phyloP scores from a whole-genome alignment of 208 protist species.

The Leishmania guyanensis region DNA sequence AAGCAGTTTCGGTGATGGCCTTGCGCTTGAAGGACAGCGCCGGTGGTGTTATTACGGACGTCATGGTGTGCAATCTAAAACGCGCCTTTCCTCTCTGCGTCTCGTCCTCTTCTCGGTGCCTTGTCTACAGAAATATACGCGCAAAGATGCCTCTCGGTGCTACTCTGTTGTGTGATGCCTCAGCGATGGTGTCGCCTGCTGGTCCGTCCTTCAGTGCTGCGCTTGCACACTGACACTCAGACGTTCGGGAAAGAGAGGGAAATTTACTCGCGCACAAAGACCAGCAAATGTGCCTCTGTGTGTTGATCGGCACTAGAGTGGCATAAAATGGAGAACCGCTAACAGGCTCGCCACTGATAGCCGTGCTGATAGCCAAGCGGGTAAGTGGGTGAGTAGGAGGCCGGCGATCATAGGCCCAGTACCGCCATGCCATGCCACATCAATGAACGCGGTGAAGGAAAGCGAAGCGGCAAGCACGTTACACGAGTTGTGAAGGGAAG shows the following conservation, averaged over 20 bases:
- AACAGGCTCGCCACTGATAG: background rate
- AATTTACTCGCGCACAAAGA: background rate
- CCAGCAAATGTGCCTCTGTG: background rate
- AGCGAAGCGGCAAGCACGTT: background rate
- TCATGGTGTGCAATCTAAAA: background rate
- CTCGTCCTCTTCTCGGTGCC: background rate
- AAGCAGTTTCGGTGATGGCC: slow-evolving; percentile 42
- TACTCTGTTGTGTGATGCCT: background rate
- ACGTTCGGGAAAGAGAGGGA: no score
- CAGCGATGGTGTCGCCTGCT: background rate
- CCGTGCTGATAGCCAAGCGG: background rate
- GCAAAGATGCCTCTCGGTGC: background rate
- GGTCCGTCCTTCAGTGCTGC: background rate
- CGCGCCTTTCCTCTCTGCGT: background rate
- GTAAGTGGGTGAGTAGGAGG: background rate
- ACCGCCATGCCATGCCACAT: background rate
- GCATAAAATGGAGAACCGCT: background rate
- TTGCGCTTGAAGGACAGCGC: slow-evolving; percentile 35
- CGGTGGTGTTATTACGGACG: slow-evolving; percentile 2
- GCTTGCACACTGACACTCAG: background rate
- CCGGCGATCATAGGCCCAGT: background rate
- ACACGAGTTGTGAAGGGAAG: background rate
- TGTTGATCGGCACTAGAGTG: background rate
- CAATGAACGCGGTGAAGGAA: background rate
- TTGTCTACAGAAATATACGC: background rate